Percentiles rank a stretch among this genome's conserved stretches.
phyloP scores from a whole-genome alignment of 441 rosid genomes.

The Melianthus villosus region DNA sequence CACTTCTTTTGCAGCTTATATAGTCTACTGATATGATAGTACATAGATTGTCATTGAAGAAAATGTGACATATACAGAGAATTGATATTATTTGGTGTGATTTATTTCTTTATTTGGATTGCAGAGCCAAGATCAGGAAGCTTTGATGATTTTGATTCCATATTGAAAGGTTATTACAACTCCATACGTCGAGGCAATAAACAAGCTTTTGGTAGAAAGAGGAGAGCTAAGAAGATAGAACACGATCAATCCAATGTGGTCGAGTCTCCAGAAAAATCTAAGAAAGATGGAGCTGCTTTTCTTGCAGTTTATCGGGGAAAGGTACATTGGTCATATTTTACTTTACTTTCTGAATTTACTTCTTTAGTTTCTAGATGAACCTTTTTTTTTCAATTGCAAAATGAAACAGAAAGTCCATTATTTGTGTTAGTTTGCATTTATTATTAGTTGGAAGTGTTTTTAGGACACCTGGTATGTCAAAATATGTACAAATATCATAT shows the following conservation, averaged over 20 bases:
- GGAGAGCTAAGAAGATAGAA: constrained; percentile 35
- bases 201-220: constrained; percentile 31
- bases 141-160: constrained; percentile 69
- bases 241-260: constrained; percentile 13
- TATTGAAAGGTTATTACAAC: constrained; percentile 64
- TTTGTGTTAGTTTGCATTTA: too few relatives aligned
- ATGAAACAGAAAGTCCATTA: too few relatives aligned
- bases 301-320: constrained; percentile 95
- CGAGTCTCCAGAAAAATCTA: constrained; percentile 22
- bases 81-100: too few relatives aligned
- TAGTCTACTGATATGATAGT: too few relatives aligned
- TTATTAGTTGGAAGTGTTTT: too few relatives aligned
- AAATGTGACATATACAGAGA: too few relatives aligned
- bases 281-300: constrained; percentile 66
- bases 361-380: too few relatives aligned
- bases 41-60: too few relatives aligned
- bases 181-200: constrained; percentile 25
- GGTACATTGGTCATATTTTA: constrained; percentile 24
- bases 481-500: too few relatives aligned
- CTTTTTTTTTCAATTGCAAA: too few relatives aligned
- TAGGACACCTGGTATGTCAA: too few relatives aligned
- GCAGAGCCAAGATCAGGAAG: constrained; percentile 87
- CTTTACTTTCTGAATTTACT: too few relatives aligned
- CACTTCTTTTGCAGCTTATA: constrained; percentile 2
- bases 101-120: constrained; percentile 13